Evolutionary conservation across 805 yeast species (phyloP), one percentile per base, ranked within the genome.

Genomic region (Zygotorulaspora chibaensis): DNA sequence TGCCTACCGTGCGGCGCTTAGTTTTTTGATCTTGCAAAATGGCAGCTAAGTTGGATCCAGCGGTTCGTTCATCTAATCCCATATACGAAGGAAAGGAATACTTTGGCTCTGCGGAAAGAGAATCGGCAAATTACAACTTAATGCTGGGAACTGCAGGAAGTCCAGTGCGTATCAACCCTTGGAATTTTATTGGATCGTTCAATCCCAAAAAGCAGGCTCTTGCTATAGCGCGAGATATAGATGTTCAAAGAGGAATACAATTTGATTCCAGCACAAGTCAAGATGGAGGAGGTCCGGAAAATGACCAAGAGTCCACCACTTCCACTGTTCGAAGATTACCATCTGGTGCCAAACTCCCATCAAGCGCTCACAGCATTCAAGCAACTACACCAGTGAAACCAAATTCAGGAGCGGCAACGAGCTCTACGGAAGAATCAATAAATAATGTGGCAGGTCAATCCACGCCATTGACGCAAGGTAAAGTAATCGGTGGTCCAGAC

Each of bases 371-470:
- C 13, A 47, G 46, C 34, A 27, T 54, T 8, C 45, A 49, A 25
- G 49, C 51, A 11, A 29, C 55, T 3, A 54, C 56, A n/a, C 57
- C 57, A 7, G 50, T 52, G 35, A 53, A 52, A 33, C 29, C 43
- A 2, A 52, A 33, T 12, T 38, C 47, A 8, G 46, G 17, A 12
- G 33, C 15, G 16, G 39, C 46, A 12, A 29, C 29, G n/a, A 35
- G 43, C 18, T 23, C 50, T 8, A 43, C 41, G 16, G 50, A 45
- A 8, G 52, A 51, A 18, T 43, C 50, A 15, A 49, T 53, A 15
- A 47, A 44, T 15, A 55, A 53, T 17, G 50, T 55, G n/a, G 45
- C 51, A 33, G 56, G 55, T 11, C 59, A 55, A 35, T 53, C 57
- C 8, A 55, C 59, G 2, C 59, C 59, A 12, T 35, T 55, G 31